Evolutionary conservation across 176 grass and related monocot species (phyloP), one percentile per base, ranked within the genome.

Genomic region (Musa schizocarpa): DNA sequence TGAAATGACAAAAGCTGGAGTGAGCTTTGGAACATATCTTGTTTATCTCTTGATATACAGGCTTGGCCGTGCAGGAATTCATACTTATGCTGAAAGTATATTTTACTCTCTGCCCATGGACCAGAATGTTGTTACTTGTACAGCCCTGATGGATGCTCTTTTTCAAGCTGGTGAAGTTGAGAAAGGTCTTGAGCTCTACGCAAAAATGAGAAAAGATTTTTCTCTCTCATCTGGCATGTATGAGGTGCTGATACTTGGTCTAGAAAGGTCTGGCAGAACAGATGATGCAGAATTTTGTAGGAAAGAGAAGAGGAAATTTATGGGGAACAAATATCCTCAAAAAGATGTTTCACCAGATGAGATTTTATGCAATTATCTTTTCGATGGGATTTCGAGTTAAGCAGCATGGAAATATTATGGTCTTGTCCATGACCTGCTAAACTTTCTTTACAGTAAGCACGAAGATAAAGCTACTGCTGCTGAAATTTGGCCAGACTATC

Each of bases 291-390:
- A 79, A 74, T 74, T 75, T 78, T 93, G 80, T 67, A 85, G n/a
- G 80, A 89, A 79, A 71, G 85, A 92, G 74, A 93, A 75, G 79
- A 87, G 79, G 82, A 65, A 83, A 72, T 80, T 89, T 83, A 74
- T 76, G 66, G 85, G 77, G 84, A 66, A 81, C 71, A 82, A 68
- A 63, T 72, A 81, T 57, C 87, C 79, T 72, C n/a, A 11, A 76
- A 61, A 82, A 52, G 61, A 68, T 20, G 64, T 29, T 72, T 81
- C 83, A 68, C 58, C 74, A 48, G 74, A 89, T 78, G 84, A 89
- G 50, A 79, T 80, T 78, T 87, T 92, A 67, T 92, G 90, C 61
- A 83, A 92, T 66, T 76, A 77, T 85, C 23, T 92, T 50, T 89
- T 89, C 83, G 79, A 80, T 79, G 65, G 69, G 12, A 57, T 9